Evolutionary conservation across 345 rosid genomes (phyloP), one percentile per base, ranked within the genome.

Genomic region (Moringa oleifera): DNA sequence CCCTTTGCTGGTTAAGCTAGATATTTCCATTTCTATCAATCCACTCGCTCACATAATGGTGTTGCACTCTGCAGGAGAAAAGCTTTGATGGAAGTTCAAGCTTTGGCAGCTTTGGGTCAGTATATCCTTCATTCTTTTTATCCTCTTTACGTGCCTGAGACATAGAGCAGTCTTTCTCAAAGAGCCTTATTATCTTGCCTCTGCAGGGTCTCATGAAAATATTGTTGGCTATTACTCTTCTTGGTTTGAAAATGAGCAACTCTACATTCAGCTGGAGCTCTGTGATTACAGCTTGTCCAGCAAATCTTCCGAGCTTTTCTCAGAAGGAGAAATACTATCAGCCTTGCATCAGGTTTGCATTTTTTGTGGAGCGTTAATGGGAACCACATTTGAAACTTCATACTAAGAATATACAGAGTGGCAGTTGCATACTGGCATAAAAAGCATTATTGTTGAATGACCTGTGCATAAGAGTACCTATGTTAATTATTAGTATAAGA

Each of bases 71-170:
- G 72, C 80, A 91, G 99, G 82, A 82, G 76, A 78, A 89, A 89
- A 80, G 98, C 98, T 78, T 82, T 91, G 72, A 87, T 95, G 96
- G 99, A 95, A 87, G 99, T 89, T 68, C 99, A 95, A 79, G 89
- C 95, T 71, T 77, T 91, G 81, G 99, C 96, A 36, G 98, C 98
- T 67, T 68, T 87, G 75, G 99, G 98, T 94, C 70, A 77, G 77
- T 58, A 22, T 51, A 57, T 18, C 6, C 53, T 52, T 36, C 51
- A 28, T 49, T 25, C 37, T 12, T 53, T 41, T 10, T 64, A 31
- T 41, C 11, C 23, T n/a, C 20, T 23, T 23, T 22, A 65, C 24
- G 23, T 19, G 50, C 62, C 19, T 19, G 24, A 31, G 25, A 53
- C 45, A 55, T 23, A 55, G 24, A 54, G 51, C 37, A 55, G 22